Base-by-base conservation (phyloP, 495 filamentous ascomycete genomes). In the Annulohypoxylon nitens region DNA sequence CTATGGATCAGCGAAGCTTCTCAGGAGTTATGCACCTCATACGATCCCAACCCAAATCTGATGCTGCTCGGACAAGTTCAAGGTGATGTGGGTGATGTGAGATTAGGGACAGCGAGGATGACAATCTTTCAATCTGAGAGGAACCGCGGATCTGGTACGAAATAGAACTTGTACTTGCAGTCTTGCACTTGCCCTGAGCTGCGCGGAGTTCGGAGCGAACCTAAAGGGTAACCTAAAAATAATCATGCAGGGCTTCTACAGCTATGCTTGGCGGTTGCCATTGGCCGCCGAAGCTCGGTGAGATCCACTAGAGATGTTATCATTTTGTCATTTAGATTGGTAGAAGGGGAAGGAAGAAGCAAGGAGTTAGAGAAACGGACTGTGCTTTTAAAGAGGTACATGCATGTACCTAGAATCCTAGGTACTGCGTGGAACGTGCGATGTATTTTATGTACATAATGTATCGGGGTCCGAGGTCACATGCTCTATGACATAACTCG, bases 171-270 rank as follows among this genome's bases (percentile, higher is more conserved):
- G 20, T 23, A 23, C 20, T 23, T 30, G 3, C 3, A 30, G 30
- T 30, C 30, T 30, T 30, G 30, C 30, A 30, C 30, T 30, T 30
- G 30, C 30, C 30, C 30, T 30, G 30, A 30, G 30, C n/a, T 47
- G 43, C 39, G 34, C 58, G 63, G 72, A 53, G 53, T 39, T 70
- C 67, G 61, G 61, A 74, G 65, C 43, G 20, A 25, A 74, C 48
- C 61, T 36, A 34, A 61, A 48, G 43, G 20, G 16, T 55, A 9
- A 50, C 50, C 71, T 70, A 75, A 67, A 74, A 75, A 75, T 75
- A 75, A 70, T 54, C 39, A 45, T 14, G 50, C 59, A 75, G 63
- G 67, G 72, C 43, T 47, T 47, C 43, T 30, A 30, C 8, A 47
- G 43, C 51, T 64, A 62, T 12, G 36, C 33, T 51, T 60, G 51